Evolutionary conservation across 2,329 filamentous ascomycete genomes (phyloP).

Genomic region (Lachnellula willkommii): DNA sequence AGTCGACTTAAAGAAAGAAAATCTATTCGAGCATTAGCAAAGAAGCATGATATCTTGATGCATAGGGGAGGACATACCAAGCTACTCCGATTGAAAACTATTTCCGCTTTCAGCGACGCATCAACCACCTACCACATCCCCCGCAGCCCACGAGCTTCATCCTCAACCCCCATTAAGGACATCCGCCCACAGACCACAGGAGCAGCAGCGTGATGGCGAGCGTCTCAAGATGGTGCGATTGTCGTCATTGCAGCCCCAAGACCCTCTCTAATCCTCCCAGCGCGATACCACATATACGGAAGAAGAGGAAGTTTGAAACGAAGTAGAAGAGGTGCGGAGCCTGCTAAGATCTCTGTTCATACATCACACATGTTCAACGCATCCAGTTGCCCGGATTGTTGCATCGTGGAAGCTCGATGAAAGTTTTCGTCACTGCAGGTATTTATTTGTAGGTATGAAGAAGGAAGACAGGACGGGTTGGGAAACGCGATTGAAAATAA

Average conservation of each 20-base stretch:
- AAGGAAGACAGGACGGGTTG: not conserved
- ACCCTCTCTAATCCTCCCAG: conserved; percentile 4
- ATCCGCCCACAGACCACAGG: conserved; percentile 9
- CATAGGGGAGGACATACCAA: conserved; percentile 20
- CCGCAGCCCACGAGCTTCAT: conserved; percentile 6
- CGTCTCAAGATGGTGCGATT: conserved; percentile 28
- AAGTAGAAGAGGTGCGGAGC: conserved; percentile 3
- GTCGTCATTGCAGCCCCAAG: conserved; percentile 25
- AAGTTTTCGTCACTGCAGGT: conserved; percentile 32
- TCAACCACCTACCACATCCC: conserved; percentile 10
- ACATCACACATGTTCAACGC: conserved; percentile 29
- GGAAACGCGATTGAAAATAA: conserved; percentile 15
- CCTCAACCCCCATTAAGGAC: conserved; percentile 19
- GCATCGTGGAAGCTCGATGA: conserved; percentile 31
- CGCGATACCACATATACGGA: conserved; percentile 6
- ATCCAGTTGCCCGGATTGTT: conserved; percentile 19
- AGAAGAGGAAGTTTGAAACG: conserved; percentile 1
- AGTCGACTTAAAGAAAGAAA: conserved; percentile 6
- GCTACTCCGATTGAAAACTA: conserved; percentile 37
- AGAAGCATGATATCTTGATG: not conserved
- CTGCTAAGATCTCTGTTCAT: conserved; percentile 37
- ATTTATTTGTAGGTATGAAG: conserved; percentile 14
- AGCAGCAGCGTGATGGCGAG: conserved; percentile 9
- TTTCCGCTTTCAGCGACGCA: conserved; percentile 26
- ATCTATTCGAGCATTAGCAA: conserved; percentile 11